Evolutionary conservation across 164 flowering plant genomes (phyloP).

Genomic region (Kingdonia uniflora): DNA sequence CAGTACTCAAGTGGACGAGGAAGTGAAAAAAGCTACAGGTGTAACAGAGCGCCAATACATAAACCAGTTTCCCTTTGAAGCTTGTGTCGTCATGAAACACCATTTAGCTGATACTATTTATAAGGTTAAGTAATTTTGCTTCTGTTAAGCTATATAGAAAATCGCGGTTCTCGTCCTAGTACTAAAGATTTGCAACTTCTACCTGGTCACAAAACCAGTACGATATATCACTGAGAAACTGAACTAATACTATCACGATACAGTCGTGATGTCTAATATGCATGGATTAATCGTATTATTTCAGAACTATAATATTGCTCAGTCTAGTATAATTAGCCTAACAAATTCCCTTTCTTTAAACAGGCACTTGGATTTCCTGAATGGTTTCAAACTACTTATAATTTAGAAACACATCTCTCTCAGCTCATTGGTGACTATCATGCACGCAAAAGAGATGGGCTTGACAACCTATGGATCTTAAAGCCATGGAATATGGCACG

Average conservation of each 20-base stretch:
- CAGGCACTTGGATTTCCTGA: slow-evolving; percentile 79
- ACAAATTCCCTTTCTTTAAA: slow-evolving; percentile 5
- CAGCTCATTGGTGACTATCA: slow-evolving; percentile 80
- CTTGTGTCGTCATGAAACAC: slow-evolving; percentile 99
- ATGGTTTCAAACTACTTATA: slow-evolving; percentile 97
- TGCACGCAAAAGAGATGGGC: slow-evolving; percentile 53
- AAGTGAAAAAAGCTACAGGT: slow-evolving; percentile 60
- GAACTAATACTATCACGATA: no score
- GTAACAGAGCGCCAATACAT: slow-evolving; percentile 64
- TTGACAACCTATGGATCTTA: slow-evolving; percentile 89
- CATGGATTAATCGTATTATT: no score
- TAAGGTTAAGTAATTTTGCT: slow-evolving; percentile 36
- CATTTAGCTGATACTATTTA: slow-evolving; percentile 90
- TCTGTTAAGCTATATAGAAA: no score
- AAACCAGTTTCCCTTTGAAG: slow-evolving; percentile 97
- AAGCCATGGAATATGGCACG: slow-evolving; percentile 99
- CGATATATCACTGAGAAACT: no score
- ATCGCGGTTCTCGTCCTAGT: no score
- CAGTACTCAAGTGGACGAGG: slow-evolving; percentile 76
- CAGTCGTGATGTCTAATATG: no score
- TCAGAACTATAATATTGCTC: no score
- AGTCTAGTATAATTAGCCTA: neutral
- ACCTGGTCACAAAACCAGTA: no score
- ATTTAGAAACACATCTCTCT: slow-evolving; percentile 74
- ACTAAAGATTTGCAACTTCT: no score